Conservation (phyloP, 305 asterid genomes). For the Fraxinus sp. region DNA sequence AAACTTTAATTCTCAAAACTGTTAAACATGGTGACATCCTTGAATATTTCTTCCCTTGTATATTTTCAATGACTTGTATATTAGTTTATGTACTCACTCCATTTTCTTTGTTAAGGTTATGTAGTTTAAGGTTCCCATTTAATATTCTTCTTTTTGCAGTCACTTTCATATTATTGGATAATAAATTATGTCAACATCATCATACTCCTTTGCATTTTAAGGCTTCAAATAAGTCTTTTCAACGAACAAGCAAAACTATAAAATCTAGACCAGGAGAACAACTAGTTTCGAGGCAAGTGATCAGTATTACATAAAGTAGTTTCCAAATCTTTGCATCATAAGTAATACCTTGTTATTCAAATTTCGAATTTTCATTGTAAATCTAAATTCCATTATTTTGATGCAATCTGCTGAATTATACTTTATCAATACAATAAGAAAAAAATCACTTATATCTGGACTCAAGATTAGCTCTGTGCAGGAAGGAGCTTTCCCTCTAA, state of each 20-base stretch:
- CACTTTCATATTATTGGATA: background rate
- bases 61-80: background rate
- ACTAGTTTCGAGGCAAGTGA: background rate
- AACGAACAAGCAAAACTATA: background rate
- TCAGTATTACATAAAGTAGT: background rate
- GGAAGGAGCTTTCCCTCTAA: conserved; percentile 51
- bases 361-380: background rate
- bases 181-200: background rate
- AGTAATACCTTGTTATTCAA: background rate
- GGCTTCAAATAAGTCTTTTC: background rate
- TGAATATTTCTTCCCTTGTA: background rate
- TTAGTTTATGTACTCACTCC: background rate
- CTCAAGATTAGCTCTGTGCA: background rate
- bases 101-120: background rate
- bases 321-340: conserved; percentile 6
- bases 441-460: background rate
- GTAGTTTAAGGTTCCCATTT: background rate
- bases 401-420: background rate
- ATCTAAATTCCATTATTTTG: background rate
- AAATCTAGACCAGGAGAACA: background rate
- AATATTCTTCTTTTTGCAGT: background rate
- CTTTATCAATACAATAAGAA: background rate
- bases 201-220: background rate
- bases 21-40: background rate
- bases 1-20: background rate